Base-by-base conservation (phyloP, 345 rosid genomes). In the Ricinus communis region DNA sequence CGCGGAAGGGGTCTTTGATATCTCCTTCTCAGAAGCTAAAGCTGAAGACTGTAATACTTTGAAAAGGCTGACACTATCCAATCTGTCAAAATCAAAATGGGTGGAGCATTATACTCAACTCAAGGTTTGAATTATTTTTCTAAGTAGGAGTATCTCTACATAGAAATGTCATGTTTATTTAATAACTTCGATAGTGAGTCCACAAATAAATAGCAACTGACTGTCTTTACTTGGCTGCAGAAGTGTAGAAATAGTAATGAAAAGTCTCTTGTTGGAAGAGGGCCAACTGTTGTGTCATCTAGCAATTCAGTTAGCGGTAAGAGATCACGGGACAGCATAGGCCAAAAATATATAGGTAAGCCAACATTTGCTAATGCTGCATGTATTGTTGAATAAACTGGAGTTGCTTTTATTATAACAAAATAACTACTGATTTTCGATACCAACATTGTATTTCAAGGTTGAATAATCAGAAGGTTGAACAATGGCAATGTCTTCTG, bases 1-100 rank as follows among this genome's bases (percentile, higher is more conserved):
- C 54, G 86, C 76, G 41, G 91, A 90, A 81, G 98, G 99, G 74
- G 79, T 92, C 54, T 92, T 92, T 79, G 96, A 90, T 71, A 66
- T 82, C 58, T 82, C 90, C 66, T 79, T 72, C 68, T 52, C 82
- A 33, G 86, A 85, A 80, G 82, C 68, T 61, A 86, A 86, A 77
- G 72, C 74, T 1, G 97, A 92, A 78, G 97, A 92, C 62, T 79
- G 79, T 40, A 82, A 77, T 81, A 76, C 77, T 68, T 60, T 92
- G 71, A 87, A 82, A 86, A 90, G 85, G 84, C 84, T 90, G 56
- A 82, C 84, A 2, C 80, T 92, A 56, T 78, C 75, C 65, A 78
- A 78, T 79, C 68, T 75, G 30, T 81, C 74, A 8, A 92, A 87
- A 74, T 85, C 91, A 71, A 89, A 76, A 62, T 88, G 96, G 97